Percentiles rank a stretch among this genome's conserved stretches.
Evolutionary conservation across 2,329 filamentous ascomycete species (phyloP).

Genomic region (Claviceps cyperi): DNA sequence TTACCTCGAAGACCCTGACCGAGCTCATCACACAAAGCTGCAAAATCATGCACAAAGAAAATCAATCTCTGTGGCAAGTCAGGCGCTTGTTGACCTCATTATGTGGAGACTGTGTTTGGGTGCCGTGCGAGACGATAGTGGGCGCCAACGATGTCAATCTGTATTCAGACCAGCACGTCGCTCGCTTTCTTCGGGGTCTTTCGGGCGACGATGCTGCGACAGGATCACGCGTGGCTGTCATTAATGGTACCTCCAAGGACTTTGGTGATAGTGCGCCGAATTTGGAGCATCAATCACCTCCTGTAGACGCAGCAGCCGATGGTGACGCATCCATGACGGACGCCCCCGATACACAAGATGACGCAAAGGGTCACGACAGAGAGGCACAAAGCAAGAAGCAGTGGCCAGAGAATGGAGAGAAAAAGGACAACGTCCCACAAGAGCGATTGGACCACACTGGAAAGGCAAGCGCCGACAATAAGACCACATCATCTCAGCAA

Average conservation of each 20-base stretch:
- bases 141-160: conserved; percentile 40
- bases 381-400: background rate
- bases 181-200: conserved; percentile 20
- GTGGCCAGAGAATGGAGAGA: background rate
- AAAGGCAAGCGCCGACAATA: background rate
- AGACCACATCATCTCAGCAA: conserved; percentile 8
- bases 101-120: conserved; percentile 60
- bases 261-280: background rate
- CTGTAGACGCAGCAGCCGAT: conserved; percentile 5
- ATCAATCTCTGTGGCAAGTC: conserved; percentile 55
- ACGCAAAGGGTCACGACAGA: conserved; percentile 1
- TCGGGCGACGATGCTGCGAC: conserved; percentile 10
- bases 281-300: background rate
- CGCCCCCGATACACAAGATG: background rate
- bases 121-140: conserved; percentile 44
- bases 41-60: conserved; percentile 61
- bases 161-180: conserved; percentile 34
- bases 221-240: conserved; percentile 3
- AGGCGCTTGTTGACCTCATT: conserved; percentile 60
- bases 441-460: background rate
- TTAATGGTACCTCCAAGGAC: conserved; percentile 12
- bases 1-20: conserved; percentile 57
- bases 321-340: conserved; percentile 12
- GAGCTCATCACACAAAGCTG: conserved; percentile 56
- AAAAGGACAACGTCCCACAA: background rate